Conservation (phyloP, 345 rosid species). For the Euclidium syriacum region DNA sequence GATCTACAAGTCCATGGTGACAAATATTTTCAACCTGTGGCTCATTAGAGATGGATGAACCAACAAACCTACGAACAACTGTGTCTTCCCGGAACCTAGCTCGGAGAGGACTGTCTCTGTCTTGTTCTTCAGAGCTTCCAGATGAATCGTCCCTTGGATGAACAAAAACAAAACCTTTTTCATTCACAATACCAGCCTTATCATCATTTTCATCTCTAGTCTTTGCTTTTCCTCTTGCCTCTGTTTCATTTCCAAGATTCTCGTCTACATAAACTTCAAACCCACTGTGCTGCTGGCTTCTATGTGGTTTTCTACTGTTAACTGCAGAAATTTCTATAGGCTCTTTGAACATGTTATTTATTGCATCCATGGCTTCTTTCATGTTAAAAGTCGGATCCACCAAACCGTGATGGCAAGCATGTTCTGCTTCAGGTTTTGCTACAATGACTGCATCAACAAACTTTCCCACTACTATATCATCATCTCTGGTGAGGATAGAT, state of each 20-base stretch:
- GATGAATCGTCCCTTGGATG: slow-evolving; percentile 56
- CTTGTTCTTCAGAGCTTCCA: slow-evolving; percentile 44
- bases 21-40: slow-evolving; percentile 84
- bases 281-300: slow-evolving; percentile 31
- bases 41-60: slow-evolving; percentile 64
- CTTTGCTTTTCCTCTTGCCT: slow-evolving; percentile 24
- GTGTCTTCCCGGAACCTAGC: slow-evolving; percentile 73
- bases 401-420: slow-evolving; percentile 80
- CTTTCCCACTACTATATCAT: too few relatives aligned
- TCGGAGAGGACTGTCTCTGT: slow-evolving; percentile 36
- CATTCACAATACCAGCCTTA: too few relatives aligned
- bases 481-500: slow-evolving; percentile 19
- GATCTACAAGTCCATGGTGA: slow-evolving; percentile 97
- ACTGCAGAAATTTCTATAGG: slow-evolving; percentile 62
- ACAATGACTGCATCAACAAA: slow-evolving; percentile 66
- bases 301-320: slow-evolving; percentile 36
- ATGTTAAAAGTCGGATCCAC: slow-evolving; percentile 82
- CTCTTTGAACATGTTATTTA: slow-evolving; percentile 79
- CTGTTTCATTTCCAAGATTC: slow-evolving; percentile 32
- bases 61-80: slow-evolving; percentile 77
- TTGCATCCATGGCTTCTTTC: slow-evolving; percentile 84
- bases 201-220: slow-evolving; percentile 32
- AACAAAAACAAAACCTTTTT: slow-evolving; percentile 53
- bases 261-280: slow-evolving; percentile 56
- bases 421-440: slow-evolving; percentile 71